A percentile compares a stretch with the other conserved stretches of the same genome.
phyloP scores from a whole-genome alignment of 169 alveolate genomes.

The Cryptosporidium baileyi region DNA sequence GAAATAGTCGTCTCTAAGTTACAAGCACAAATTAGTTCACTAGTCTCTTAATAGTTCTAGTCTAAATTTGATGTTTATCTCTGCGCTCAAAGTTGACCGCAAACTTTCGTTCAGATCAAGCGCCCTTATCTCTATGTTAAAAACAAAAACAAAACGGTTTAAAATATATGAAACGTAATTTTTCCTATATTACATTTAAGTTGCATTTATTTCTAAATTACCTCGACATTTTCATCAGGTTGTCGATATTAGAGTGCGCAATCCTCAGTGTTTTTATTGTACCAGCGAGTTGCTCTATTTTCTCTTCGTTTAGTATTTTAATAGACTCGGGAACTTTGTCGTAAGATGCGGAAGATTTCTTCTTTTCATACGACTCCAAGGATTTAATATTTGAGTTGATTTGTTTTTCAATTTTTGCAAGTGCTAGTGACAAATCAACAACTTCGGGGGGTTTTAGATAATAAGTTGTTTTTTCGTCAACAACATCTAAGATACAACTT shows the following conservation, averaged over 20 bases:
- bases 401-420: conserved; percentile 75
- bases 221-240: not conserved
- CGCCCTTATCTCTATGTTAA: not conserved
- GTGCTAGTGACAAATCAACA: conserved; percentile 72
- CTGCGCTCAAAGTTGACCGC: conserved; percentile 39
- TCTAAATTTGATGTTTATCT: conserved; percentile 56
- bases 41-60: not conserved
- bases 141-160: no score
- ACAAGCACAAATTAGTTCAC: not conserved
- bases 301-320: conserved; percentile 78
- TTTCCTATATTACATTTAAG: no score
- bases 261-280: conserved; percentile 19
- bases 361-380: conserved; percentile 80
- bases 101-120: not conserved
- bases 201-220: not conserved
- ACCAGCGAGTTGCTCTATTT: conserved; percentile 75
- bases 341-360: conserved; percentile 41
- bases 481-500: conserved; percentile 55
- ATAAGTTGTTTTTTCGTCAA: conserved; percentile 74
- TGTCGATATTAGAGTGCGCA: conserved; percentile 26
- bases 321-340: conserved; percentile 84
- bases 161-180: no score
- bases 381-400: conserved; percentile 78
- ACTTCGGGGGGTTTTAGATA: conserved; percentile 73
- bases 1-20: not conserved